A percentile compares a stretch with the other conserved stretches of the same genome.
Conservation (phyloP, 1,284 basidiomycete genomes). For the Fomitopsis palustris region DNA sequence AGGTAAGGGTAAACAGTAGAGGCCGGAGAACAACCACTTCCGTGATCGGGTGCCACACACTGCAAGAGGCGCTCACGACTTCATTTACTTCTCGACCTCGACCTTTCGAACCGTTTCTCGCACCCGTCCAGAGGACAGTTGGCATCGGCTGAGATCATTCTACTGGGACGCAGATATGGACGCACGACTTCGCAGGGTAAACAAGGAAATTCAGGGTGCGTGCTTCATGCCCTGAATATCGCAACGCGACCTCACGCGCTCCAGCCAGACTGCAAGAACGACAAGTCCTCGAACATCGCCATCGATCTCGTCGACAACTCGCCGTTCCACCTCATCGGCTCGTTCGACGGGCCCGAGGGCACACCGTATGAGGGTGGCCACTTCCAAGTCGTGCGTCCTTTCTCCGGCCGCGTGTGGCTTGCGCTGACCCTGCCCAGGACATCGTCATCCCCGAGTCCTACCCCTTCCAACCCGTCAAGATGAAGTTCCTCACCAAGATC, state of each 20-base stretch:
- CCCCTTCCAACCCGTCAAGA: constrained; percentile 97
- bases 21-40: no score
- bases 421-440: constrained; percentile 51
- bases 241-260: constrained; percentile 2
- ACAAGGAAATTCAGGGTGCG: constrained; percentile 88
- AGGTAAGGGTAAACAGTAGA: no score
- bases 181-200: constrained; percentile 84
- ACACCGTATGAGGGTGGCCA: constrained; percentile 94
- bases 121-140: no score
- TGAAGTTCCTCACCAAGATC: constrained; percentile 96
- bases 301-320: constrained; percentile 87
- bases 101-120: no score
- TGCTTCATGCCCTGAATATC: constrained; percentile 10
- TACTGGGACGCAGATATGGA: constrained; percentile 51
- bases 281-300: constrained; percentile 81
- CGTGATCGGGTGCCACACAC: no score
- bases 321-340: constrained; percentile 85
- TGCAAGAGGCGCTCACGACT: no score
- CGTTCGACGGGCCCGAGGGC: constrained; percentile 89
- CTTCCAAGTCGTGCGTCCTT: constrained; percentile 83
- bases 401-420: background rate
- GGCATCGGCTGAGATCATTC: no score
- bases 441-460: constrained; percentile 94
- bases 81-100: no score
- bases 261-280: constrained; percentile 83